Evolutionary conservation across 2,329 filamentous ascomycete species (phyloP), one percentile per base, ranked within the genome.

Genomic region (Colletotrichum plurivorum): DNA sequence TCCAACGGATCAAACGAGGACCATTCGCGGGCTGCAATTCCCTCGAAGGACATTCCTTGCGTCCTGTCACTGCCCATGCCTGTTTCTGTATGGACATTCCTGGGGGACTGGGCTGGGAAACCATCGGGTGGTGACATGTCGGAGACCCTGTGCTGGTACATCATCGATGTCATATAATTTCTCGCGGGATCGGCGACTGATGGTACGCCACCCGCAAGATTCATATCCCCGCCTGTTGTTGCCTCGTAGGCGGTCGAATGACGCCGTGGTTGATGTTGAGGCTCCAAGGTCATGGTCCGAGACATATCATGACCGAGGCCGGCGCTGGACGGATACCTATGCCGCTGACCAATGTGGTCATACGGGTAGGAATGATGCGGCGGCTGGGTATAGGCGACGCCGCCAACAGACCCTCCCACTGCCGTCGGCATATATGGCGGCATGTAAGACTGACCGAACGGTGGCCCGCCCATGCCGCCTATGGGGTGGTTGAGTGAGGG

Each of bases 201-300:
- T 39, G 67, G 67, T 41, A 67, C 20, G 16, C 41, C 67, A 20
- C 62, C 63, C 18, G 61, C 48, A 16, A 69, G 45, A 39, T 63
- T 61, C 67, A 69, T 67, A 8, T 69, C 67, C 4, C 63, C 31
- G 6, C 55, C 67, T 5, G 66, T 49, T 0, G 56, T 61, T n/a
- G 67, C 22, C n/a, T 69, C 67, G 36, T 69, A 70, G 12, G 65
- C 68, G 9, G 59, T 52, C 15, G 68, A 70, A 20, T 70, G 68
- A 18, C 64, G 63, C 15, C 68, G 65, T 27, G 64, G 54, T 27
- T 65, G 66, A 25, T 66, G 67, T 16, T 70, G 63, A 13, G 64
- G 43, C 56, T 69, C 63, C 7, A 69, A 25, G 13, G 56, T 48
- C 45, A 69, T 55, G 6, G 51, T 57, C 36, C 67, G 67, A 6